Base-by-base conservation (phyloP, 2,329 filamentous ascomycete species). In the Trichoderma oligosporum region DNA sequence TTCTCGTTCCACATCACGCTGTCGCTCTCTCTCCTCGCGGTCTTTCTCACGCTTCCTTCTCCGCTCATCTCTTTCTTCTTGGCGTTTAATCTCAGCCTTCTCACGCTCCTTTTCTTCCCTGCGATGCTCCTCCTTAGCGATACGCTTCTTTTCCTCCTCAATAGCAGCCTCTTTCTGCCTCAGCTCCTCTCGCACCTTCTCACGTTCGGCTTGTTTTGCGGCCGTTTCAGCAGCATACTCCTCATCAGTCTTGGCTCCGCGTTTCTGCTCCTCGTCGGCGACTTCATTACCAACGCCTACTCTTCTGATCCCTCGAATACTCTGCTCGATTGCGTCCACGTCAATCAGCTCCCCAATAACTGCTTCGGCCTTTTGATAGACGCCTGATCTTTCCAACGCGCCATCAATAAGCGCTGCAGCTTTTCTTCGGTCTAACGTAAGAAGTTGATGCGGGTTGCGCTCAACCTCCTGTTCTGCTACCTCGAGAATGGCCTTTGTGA, bases 351-450 rank as follows among this genome's bases (percentile, higher is more conserved):
- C 76, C 59, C 85, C 82, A 47, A 92, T 84, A 48, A 85, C 82
- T 7, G 80, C 78, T 64, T 89, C 83, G 0, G 87, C 87, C 63
- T 83, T 82, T 59, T 86, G 83, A 65, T 93, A 94, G 25, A 91
- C 83, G 24, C 87, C 86, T 18, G 84, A 86, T 60, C 89, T 83
- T 65, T 92, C 88, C 16, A 90, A 82, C 1, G 87, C 87, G 57
- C 89, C 89, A 68, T 92, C 88, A 38, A 92, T 85, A 4, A 95
- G 79, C 0, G 87, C 83, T 1, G 86, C 84, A 4, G 88, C 87
- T 68, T 91, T 89, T 58, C 83, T 79, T 16, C 86, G 85, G 65
- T 91, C 87, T 49, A 90, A 82, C 14, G 85, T 86, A 4, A 93
- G 79, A 8, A 93, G 82, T 60, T 84, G 82, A 25, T 80, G 80